Percentiles rank a stretch among this genome's conserved stretches.
These are phyloP conservation scores for Ceratocystis albifundus DNA, from an alignment of 2,329 filamentous ascomycete genomes.

Conservation along the genomic window DNA sequence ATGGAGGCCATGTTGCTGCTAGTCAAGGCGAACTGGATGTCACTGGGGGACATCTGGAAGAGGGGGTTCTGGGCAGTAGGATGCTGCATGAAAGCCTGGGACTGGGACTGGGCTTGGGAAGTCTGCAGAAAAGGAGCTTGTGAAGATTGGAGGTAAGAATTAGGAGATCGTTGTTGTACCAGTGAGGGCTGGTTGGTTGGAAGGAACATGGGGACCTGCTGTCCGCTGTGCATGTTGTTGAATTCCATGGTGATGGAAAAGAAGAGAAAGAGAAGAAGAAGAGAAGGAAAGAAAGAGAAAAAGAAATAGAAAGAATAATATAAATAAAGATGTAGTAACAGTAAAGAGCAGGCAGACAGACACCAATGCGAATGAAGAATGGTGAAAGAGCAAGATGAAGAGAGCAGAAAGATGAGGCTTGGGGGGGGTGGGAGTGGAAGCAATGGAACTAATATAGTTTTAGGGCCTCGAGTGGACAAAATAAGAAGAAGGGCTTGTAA, in stretches of 20 bases:
- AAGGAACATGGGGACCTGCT: constrained; percentile 2
- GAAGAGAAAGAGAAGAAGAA: no score
- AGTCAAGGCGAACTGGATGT: constrained; percentile 4
- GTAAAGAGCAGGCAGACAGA: background rate
- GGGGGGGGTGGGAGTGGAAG: constrained; percentile 11
- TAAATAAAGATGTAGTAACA: background rate
- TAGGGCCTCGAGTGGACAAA: background rate
- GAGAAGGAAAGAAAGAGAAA: background rate
- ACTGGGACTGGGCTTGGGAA: background rate
- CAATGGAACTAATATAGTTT: constrained; percentile 15
- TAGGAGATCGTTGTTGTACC: constrained; percentile 7
- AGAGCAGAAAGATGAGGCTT: constrained; percentile 13
- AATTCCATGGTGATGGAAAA: constrained; percentile 7
- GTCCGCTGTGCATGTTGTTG: constrained; percentile 10
- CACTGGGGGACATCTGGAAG: background rate
- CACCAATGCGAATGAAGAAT: constrained; percentile 1
- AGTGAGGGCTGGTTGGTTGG: constrained; percentile 6
- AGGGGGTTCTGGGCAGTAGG: background rate
- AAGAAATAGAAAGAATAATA: background rate
- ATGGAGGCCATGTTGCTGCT: constrained; percentile 11
- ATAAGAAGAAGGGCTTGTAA: background rate
- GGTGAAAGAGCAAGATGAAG: background rate
- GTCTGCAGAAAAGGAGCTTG: constrained; percentile 8
- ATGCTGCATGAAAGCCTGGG: constrained; percentile 9
- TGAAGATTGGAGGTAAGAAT: background rate